Evolutionary conservation across 176 grass and related monocot species (phyloP).

Genomic region (Aechmea fasciata): DNA sequence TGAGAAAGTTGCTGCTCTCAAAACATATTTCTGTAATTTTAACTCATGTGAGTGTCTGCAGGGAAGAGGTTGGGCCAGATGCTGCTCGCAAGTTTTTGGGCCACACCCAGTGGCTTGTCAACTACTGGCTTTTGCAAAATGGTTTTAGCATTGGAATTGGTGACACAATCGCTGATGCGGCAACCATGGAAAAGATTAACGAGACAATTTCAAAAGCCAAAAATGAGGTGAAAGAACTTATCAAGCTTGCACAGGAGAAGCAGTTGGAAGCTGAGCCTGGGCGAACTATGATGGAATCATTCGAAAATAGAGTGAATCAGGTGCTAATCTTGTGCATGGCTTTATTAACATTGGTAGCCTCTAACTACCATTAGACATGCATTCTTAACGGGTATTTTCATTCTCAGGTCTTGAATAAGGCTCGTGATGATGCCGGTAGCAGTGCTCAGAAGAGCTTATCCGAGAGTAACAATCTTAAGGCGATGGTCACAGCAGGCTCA

Average conservation of each 20-base stretch:
- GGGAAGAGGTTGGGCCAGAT: constrained; percentile 99
- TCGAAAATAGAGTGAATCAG: constrained; percentile 97
- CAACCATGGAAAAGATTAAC: constrained; percentile 90
- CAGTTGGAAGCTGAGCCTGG: constrained; percentile 83
- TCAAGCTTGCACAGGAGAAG: constrained; percentile 63
- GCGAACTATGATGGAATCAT: constrained; percentile 93
- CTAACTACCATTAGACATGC: constrained; percentile 10
- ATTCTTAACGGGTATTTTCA: constrained; percentile 6
- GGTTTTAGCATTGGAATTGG: constrained; percentile 98
- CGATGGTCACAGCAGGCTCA: constrained; percentile 94
- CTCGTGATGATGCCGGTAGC: constrained; percentile 97
- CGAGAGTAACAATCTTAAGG: constrained; percentile 98
- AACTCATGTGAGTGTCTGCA: constrained; percentile 28
- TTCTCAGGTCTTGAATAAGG: constrained; percentile 82
- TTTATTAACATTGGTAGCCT: background rate
- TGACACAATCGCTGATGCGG: constrained; percentile 93
- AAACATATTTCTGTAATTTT: background rate
- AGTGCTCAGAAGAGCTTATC: constrained; percentile 97
- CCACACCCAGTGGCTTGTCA: constrained; percentile 95
- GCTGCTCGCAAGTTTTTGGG: constrained; percentile 95
- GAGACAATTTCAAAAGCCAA: constrained; percentile 75
- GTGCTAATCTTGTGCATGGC: constrained; percentile 22
- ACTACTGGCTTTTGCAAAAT: constrained; percentile 94
- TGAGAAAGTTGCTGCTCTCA: background rate
- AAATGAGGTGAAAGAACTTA: constrained; percentile 89